Evolutionary conservation across 441 rosid genomes (phyloP).

Genomic region (Viola pubescens): DNA sequence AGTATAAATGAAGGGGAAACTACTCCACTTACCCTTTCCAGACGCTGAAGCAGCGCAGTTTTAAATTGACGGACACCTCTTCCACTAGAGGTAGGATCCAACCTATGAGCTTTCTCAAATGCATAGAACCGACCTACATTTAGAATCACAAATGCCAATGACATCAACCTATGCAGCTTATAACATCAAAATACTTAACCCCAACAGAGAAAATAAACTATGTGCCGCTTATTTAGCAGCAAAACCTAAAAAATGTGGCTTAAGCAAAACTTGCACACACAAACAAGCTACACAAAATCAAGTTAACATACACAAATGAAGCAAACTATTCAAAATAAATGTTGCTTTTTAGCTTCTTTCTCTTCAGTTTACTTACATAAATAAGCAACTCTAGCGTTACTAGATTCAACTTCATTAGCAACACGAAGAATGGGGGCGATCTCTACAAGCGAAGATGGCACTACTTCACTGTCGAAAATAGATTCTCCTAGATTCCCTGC

Average conservation of each 20-base stretch:
- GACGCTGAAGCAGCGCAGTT: constrained; percentile 96
- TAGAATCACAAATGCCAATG: neutral
- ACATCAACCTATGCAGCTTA: neutral
- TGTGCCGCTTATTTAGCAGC: neutral
- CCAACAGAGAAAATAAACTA: neutral
- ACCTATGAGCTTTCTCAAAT: constrained; percentile 87
- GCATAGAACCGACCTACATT: constrained; percentile 93
- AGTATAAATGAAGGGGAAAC: neutral
- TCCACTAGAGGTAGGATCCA: constrained; percentile 97
- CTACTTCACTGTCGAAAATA: constrained; percentile 90
- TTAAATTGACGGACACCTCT: constrained; percentile 98
- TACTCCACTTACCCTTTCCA: constrained; percentile 63
- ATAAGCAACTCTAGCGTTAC: constrained; percentile 93
- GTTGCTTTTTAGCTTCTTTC: neutral
- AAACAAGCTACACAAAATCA: neutral
- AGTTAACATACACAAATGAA: neutral
- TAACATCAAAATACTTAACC: neutral
- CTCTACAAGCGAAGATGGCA: constrained; percentile 87
- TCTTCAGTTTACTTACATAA: constrained; percentile 54
- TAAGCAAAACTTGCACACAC: neutral
- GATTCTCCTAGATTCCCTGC: constrained; percentile 84
- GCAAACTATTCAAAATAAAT: neutral
- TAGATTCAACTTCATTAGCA: constrained; percentile 94
- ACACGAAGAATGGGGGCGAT: constrained; percentile 99
- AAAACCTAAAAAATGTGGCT: neutral